Evolutionary conservation across 2,329 filamentous ascomycete species (phyloP), one percentile per base, ranked within the genome.

Genomic region (Aurifilum marmelostoma): DNA sequence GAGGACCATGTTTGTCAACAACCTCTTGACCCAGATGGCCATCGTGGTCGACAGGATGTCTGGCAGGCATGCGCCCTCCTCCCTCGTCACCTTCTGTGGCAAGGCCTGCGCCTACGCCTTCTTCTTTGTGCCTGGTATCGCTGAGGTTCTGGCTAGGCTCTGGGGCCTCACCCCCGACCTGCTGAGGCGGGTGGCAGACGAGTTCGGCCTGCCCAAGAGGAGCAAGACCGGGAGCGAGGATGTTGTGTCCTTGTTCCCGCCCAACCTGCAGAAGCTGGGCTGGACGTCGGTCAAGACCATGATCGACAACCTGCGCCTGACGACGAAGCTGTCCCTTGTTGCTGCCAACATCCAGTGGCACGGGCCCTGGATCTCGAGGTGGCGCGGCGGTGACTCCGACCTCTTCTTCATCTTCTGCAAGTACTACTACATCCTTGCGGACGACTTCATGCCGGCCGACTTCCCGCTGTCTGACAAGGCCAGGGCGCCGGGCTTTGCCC

Each of bases 101-200:
- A 97, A 96, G 79, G 92, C 93, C 4, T 95, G 92, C 75, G 94
- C 94, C 1, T 97, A 97, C 78, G 94, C 93, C 39, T 97, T 97
- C 79, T 96, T 95, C 80, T 97, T 97, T 75, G 94, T 92, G 37
- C 93, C 93, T 0, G 93, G 93, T 5, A 88, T 97, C 67, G 91
- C 93, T 9, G 93, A 97, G 75, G 88, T 97, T 64, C 83, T 97
- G 63, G 88, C 95, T 34, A 88, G 93, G 21, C 82, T 97, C 6
- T 97, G 94, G 94, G 88, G 88, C 50, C 84, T 93, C 27, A 88
- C 89, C 2, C 82, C 90, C 3, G 89, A 90, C 68, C 82, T 89
- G 56, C 85, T 97, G 75, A 88, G 91, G 72, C 89, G 93, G 32
- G 86, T 93, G 1, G 85, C 93, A 11, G 86, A 89, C 63, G 90